Evolutionary conservation across 2,329 filamentous ascomycete genomes (phyloP).

Genomic region (Neurospora sp.): DNA sequence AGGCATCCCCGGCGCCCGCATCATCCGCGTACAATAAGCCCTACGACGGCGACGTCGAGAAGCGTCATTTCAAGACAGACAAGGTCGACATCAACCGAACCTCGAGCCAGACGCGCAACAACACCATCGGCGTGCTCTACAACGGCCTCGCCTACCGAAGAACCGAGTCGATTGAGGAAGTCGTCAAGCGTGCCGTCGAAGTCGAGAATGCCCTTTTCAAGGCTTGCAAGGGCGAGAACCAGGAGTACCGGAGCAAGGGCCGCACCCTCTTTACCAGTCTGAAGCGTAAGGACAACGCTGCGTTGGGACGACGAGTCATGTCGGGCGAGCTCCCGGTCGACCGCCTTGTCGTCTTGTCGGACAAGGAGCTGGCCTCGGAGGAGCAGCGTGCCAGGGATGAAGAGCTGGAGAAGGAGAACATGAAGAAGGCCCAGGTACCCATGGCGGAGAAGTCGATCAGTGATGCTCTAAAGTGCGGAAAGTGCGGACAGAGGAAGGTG

Average conservation of each 20-base stretch:
- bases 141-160: slow-evolving; percentile 72
- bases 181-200: slow-evolving; percentile 68
- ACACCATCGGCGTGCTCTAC: slow-evolving; percentile 84
- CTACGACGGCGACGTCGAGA: slow-evolving; percentile 59
- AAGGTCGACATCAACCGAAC: slow-evolving; percentile 70
- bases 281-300: slow-evolving; percentile 80
- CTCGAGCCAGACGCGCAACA: slow-evolving; percentile 63
- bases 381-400: slow-evolving; percentile 68
- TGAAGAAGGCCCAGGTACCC: slow-evolving; percentile 93
- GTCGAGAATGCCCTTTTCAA: slow-evolving; percentile 71
- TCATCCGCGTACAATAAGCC: slow-evolving; percentile 27
- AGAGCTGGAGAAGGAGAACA: slow-evolving; percentile 79
- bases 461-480: slow-evolving; percentile 77
- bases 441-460: slow-evolving; percentile 86
- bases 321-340: slow-evolving; percentile 60
- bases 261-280: slow-evolving; percentile 90
- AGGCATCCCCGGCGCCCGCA: slow-evolving; percentile 40
- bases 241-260: slow-evolving; percentile 78
- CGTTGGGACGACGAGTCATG: slow-evolving; percentile 67
- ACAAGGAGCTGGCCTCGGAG: slow-evolving; percentile 83
- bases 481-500: slow-evolving; percentile 88
- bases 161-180: slow-evolving; percentile 56
- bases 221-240: slow-evolving; percentile 57
- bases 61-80: slow-evolving; percentile 74
- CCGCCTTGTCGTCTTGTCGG: slow-evolving; percentile 74